Conservation (phyloP, 345 rosid species). For the Carallia pectinifolia region DNA sequence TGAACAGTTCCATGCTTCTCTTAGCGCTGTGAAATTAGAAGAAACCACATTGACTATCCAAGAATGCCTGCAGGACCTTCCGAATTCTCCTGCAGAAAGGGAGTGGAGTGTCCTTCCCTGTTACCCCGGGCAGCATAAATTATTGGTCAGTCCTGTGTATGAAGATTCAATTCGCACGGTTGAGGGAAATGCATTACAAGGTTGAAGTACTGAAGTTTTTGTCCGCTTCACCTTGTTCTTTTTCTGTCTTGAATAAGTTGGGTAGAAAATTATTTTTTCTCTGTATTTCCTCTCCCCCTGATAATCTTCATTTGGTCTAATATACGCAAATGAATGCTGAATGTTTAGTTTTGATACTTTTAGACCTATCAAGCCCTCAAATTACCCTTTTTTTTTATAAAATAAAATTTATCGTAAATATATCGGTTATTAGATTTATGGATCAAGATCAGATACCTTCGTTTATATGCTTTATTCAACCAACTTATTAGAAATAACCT, state of each 20-base stretch:
- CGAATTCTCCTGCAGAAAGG: constrained; percentile 12
- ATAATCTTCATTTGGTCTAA: background rate
- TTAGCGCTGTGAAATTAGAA: constrained; percentile 29
- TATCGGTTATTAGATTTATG: too few relatives aligned
- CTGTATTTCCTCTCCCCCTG: background rate
- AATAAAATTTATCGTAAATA: too few relatives aligned
- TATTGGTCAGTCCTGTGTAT: constrained; percentile 15
- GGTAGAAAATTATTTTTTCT: constrained; percentile 3
- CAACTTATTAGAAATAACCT: too few relatives aligned
- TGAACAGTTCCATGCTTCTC: constrained; percentile 54
- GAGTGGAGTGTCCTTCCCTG: constrained; percentile 15
- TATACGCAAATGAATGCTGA: background rate
- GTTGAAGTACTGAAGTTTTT: background rate
- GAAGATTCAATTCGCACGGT: constrained; percentile 26
- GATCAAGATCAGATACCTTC: too few relatives aligned
- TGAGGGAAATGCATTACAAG: constrained; percentile 17
- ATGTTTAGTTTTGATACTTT: too few relatives aligned
- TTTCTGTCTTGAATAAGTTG: constrained; percentile 10
- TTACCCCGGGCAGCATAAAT: constrained; percentile 19
- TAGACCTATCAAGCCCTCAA: too few relatives aligned
- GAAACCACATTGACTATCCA: constrained; percentile 13
- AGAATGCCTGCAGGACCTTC: constrained; percentile 22
- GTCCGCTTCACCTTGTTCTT: background rate
- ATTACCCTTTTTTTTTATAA: too few relatives aligned
- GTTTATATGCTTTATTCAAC: too few relatives aligned